A percentile compares a stretch with the other conserved stretches of the same genome.
phyloP scores from a whole-genome alignment of 208 protist genomes.

The Trypanosoma theileri region DNA sequence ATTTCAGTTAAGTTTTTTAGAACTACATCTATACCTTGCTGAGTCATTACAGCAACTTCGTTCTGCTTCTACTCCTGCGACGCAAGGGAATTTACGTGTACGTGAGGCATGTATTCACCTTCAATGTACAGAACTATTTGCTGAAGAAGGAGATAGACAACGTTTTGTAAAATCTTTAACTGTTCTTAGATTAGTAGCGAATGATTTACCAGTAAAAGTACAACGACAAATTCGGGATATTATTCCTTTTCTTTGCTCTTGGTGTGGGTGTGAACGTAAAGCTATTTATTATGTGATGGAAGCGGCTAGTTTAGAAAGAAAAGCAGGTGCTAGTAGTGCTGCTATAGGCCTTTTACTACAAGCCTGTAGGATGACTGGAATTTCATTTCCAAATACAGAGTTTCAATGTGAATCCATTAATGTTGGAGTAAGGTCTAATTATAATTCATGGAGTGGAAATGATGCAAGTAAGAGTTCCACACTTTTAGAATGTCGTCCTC shows the following conservation, averaged over 20 bases:
- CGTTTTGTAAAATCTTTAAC: conserved; percentile 25
- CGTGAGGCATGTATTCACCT: conserved; percentile 57
- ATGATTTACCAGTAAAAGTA: conserved; percentile 1
- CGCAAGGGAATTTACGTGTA: conserved; percentile 37
- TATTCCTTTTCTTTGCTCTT: conserved; percentile 41
- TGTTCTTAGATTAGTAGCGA: conserved; percentile 6
- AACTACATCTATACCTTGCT: conserved; percentile 69
- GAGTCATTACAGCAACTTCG: conserved; percentile 70
- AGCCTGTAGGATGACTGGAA: conserved; percentile 28
- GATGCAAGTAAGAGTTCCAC: not conserved
- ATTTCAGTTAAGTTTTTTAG: conserved; percentile 39
- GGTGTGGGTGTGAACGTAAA: conserved; percentile 53
- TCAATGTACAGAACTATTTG: conserved; percentile 48
- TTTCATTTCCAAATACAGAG: conserved; percentile 29
- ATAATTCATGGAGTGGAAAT: not conserved
- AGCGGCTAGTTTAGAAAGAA: conserved; percentile 37
- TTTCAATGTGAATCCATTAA: conserved; percentile 11
- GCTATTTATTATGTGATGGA: conserved; percentile 44
- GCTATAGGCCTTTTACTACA: conserved; percentile 37
- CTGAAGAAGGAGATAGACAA: conserved; percentile 26
- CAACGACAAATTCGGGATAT: conserved; percentile 8
- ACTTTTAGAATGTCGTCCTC: conserved; percentile 17
- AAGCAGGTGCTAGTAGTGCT: conserved; percentile 33
- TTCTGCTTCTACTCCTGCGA: not conserved
- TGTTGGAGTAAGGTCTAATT: not conserved